Evolutionary conservation across 768 basidiomycete species (phyloP).

Genomic region (Leucocoprinus birnbaumii): DNA sequence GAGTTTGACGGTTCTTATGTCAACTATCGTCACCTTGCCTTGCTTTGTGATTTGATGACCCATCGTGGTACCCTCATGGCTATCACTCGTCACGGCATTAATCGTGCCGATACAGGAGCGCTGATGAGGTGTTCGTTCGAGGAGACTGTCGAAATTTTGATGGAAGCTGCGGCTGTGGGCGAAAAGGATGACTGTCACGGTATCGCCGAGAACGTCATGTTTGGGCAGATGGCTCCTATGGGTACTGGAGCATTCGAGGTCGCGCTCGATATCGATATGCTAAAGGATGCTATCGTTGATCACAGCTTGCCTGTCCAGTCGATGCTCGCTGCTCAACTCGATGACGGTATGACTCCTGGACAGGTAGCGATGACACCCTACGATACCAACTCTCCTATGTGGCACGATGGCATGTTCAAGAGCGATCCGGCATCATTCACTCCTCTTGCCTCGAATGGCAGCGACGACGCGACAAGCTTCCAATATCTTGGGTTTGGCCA

Average conservation of each 20-base stretch:
- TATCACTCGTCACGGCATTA: conserved; percentile 99
- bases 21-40: conserved; percentile 94
- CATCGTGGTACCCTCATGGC: conserved; percentile 94
- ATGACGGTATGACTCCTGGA: conserved; percentile 89
- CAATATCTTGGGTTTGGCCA: conserved; percentile 75
- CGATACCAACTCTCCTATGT: conserved; percentile 85
- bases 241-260: conserved; percentile 97
- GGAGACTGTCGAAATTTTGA: conserved; percentile 97
- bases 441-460: conserved; percentile 84
- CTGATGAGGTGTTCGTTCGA: conserved; percentile 99
- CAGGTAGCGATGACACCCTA: conserved; percentile 97
- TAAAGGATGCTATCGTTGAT: conserved; percentile 97
- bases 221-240: conserved; percentile 99
- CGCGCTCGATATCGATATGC: conserved; percentile 94
- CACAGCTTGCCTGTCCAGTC: conserved; percentile 87
- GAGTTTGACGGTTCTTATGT: conserved; percentile 99
- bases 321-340: conserved; percentile 73
- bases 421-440: conserved; percentile 92
- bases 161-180: conserved; percentile 99
- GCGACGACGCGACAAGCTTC: conserved; percentile 80
- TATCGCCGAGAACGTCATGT: conserved; percentile 98
- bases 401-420: conserved; percentile 73
- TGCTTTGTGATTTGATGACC: conserved; percentile 99
- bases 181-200: conserved; percentile 99
- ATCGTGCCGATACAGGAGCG: conserved; percentile 97